These are phyloP conservation scores for Astragalus glycyphyllos DNA, from an alignment of 306 rosid species.

Conservation along the genomic window DNA sequence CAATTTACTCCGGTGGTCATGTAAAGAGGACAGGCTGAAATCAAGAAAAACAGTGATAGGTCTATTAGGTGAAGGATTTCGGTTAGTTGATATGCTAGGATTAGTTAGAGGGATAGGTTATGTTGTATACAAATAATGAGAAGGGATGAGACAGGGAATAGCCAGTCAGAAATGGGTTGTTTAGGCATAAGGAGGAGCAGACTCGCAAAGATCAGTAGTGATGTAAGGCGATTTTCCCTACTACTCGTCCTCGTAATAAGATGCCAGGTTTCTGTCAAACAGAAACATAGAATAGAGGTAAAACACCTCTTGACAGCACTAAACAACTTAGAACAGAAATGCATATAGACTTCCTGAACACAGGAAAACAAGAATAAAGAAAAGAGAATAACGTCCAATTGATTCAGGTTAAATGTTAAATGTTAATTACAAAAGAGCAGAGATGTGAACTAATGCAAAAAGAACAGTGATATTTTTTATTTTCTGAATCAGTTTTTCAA, in stretches of 20 bases:
- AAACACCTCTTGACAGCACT: conserved; percentile 1
- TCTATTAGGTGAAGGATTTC: background rate
- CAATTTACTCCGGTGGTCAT: background rate
- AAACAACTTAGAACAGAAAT: background rate
- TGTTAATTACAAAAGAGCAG: background rate
- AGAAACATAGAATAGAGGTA: background rate
- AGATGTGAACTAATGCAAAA: background rate
- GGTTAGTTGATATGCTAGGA: background rate
- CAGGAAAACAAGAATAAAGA: background rate
- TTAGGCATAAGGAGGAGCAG: background rate
- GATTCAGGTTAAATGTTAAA: no score
- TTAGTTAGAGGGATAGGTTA: background rate
- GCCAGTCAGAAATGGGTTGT: background rate
- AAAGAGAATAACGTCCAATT: background rate
- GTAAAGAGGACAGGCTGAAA: background rate
- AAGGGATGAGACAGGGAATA: no score
- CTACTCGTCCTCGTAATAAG: background rate
- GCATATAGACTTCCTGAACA: background rate
- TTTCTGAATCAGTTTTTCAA: background rate
- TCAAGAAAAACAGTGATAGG: background rate
- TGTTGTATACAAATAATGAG: background rate
- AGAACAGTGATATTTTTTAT: background rate
- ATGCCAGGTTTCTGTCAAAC: background rate
- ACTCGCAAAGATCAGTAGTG: background rate
- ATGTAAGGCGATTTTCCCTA: no score